A percentile compares a stretch with the other conserved stretches of the same genome.
Evolutionary conservation across 257 asterid genomes (phyloP).

Genomic region (Solanum paucissectum): DNA sequence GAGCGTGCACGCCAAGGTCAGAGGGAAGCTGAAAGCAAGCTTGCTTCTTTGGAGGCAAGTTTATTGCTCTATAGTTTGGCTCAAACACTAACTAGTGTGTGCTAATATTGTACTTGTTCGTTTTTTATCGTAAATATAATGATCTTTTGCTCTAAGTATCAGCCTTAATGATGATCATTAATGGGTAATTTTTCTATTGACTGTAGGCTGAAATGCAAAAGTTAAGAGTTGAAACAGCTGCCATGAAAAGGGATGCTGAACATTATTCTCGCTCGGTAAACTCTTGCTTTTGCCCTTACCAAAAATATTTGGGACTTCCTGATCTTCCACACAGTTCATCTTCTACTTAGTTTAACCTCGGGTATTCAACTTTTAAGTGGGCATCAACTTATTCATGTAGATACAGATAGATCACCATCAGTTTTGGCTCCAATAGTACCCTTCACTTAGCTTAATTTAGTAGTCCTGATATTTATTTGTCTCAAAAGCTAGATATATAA

Average conservation of each 20-base stretch:
- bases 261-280: slow-evolving; percentile 92
- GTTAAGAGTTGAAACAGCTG: slow-evolving; percentile 97
- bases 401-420: background rate
- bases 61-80: slow-evolving; percentile 1
- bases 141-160: background rate
- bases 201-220: slow-evolving; percentile 91
- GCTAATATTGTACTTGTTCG: background rate
- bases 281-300: background rate
- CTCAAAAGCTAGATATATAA: background rate
- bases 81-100: background rate
- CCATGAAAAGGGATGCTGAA: slow-evolving; percentile 99
- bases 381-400: background rate
- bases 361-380: background rate
- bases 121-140: background rate
- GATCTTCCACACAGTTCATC: background rate
- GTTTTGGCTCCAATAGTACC: background rate
- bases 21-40: slow-evolving; percentile 94
- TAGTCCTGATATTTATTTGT: background rate
- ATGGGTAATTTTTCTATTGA: background rate
- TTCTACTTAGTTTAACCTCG: background rate
- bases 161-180: slow-evolving; percentile 1
- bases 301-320: background rate
- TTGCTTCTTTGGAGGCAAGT: slow-evolving; percentile 93
- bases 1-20: slow-evolving; percentile 96
- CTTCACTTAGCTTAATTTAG: background rate